A percentile compares a stretch with the other conserved stretches of the same genome.
phyloP scores from a whole-genome alignment of 2,329 filamentous ascomycete genomes.

The Pseudogymnoascus sp. region DNA sequence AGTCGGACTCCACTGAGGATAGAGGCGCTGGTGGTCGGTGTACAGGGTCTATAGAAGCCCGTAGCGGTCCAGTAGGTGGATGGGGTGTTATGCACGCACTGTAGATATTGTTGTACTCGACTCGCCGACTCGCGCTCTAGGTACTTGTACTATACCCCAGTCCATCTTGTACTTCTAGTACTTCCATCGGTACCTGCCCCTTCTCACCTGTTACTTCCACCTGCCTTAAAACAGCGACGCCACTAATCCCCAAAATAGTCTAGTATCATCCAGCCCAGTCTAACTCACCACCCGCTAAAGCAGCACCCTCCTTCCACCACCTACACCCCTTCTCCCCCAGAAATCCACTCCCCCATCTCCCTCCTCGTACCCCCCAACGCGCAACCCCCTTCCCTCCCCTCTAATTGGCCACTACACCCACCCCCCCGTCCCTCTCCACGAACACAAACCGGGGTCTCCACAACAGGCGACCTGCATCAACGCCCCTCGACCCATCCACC shows the following conservation, averaged over 20 bases:
- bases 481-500: neutral
- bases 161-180: neutral
- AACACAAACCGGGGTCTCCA: constrained; percentile 3
- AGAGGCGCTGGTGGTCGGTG: neutral
- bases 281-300: neutral
- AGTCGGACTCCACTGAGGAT: neutral
- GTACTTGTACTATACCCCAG: neutral
- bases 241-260: neutral
- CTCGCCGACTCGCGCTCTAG: neutral
- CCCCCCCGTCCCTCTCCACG: neutral
- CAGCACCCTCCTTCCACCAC: neutral
- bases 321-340: neutral
- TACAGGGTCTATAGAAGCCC: neutral
- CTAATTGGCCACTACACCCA: neutral
- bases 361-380: neutral
- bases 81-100: neutral
- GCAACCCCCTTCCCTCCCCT: neutral
- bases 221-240: neutral
- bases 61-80: neutral
- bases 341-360: neutral
- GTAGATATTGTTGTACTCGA: neutral
- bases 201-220: neutral
- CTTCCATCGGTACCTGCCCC: neutral
- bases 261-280: neutral
- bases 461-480: neutral